These are phyloP conservation scores for Cocos nucifera DNA, from an alignment of 176 grass and related monocot species.

Conservation along the genomic window DNA sequence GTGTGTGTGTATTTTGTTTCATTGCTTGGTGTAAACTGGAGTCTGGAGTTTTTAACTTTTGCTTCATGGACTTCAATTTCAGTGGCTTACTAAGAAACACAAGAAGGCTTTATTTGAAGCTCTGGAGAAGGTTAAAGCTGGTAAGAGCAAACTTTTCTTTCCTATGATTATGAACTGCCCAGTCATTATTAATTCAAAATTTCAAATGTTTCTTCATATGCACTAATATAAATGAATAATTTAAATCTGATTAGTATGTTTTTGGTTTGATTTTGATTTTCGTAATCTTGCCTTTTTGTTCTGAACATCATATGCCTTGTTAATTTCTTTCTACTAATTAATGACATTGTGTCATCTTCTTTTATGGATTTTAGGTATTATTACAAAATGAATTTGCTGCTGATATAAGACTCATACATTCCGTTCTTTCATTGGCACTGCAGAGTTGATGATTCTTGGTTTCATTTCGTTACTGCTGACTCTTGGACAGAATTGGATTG, in stretches of 20 bases:
- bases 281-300: too few species aligned
- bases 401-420: background rate
- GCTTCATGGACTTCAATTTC: conserved; percentile 2
- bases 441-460: conserved; percentile 98
- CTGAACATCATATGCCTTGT: too few species aligned
- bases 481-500: conserved; percentile 43
- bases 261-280: too few species aligned
- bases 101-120: conserved; percentile 61
- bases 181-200: too few species aligned
- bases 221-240: background rate
- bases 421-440: background rate
- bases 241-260: background rate
- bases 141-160: conserved; percentile 17
- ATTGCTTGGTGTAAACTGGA: too few species aligned
- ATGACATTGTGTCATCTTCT: too few species aligned
- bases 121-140: conserved; percentile 80
- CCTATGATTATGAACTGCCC: background rate
- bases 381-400: too few species aligned
- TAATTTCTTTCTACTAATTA: too few species aligned
- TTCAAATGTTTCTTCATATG: too few species aligned
- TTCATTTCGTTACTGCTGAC: conserved; percentile 89
- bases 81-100: conserved; percentile 56
- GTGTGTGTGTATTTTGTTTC: too few species aligned
- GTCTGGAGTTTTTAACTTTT: too few species aligned
- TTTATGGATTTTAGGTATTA: too few species aligned